Evolutionary conservation across 345 rosid genomes (phyloP).

Genomic region (Eucalyptus sideroxylon): DNA sequence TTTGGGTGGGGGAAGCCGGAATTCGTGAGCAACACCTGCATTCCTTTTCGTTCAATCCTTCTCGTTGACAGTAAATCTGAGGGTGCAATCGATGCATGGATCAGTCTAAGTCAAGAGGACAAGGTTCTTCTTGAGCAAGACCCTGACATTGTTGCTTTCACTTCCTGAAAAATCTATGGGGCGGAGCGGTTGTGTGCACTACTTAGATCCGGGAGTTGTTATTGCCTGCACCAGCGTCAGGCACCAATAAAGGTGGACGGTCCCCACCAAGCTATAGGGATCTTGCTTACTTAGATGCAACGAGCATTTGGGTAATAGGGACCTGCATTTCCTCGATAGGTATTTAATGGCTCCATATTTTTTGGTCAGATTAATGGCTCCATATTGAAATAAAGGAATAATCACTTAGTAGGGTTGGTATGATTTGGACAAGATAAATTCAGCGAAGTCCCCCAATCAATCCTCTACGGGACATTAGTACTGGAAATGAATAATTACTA

Average conservation of each 20-base stretch:
- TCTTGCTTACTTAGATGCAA: not conserved
- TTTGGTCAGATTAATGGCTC: not conserved
- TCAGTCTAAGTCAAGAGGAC: conserved; percentile 4
- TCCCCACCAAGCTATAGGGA: too few relatives aligned
- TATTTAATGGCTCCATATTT: not conserved
- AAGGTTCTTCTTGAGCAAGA: not conserved
- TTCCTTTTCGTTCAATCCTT: conserved; percentile 5
- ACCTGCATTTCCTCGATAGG: not conserved
- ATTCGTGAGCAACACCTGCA: conserved; percentile 17
- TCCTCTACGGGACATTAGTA: not conserved
- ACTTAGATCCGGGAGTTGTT: too few relatives aligned
- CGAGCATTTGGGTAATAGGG: not conserved
- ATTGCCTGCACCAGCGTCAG: not conserved
- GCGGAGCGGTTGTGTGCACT: not conserved
- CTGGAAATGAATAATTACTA: not conserved
- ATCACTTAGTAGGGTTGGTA: not conserved
- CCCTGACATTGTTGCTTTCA: not conserved
- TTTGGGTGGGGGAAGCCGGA: conserved; percentile 52
- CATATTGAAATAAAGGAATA: not conserved
- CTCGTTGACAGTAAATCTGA: conserved; percentile 24
- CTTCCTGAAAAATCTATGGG: not conserved
- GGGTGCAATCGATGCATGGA: conserved; percentile 39
- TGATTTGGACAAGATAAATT: not conserved
- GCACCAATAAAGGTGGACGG: too few relatives aligned
- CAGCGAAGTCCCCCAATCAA: not conserved